Conservation (phyloP, 1,139 yeast genomes). For the Suhomyces terraborum region DNA sequence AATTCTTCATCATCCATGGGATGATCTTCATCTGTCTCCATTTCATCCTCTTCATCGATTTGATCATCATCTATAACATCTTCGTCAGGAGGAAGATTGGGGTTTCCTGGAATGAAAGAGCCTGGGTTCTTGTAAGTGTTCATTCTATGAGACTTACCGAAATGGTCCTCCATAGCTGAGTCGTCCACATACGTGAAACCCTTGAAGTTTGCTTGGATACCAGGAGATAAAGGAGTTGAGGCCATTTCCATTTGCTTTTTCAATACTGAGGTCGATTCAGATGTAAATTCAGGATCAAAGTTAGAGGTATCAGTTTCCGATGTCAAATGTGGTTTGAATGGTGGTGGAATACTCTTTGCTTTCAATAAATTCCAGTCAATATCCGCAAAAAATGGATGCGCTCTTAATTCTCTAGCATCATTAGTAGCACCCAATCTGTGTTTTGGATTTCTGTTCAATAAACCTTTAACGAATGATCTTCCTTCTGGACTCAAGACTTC, state of each 20-base stretch:
- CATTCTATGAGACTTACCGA: conserved; percentile 49
- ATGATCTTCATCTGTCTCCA: conserved; percentile 54
- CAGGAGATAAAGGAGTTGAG: conserved; percentile 87
- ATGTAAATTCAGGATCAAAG: conserved; percentile 96
- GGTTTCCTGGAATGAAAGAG: conserved; percentile 76
- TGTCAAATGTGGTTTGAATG: conserved; percentile 89
- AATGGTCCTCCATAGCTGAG: conserved; percentile 87
- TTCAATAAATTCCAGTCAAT: conserved; percentile 83
- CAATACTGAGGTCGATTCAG: conserved; percentile 80
- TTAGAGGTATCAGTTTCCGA: conserved; percentile 94
- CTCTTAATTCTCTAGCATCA: conserved; percentile 89
- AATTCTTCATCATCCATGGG: conserved; percentile 65
- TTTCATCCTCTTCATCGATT: conserved; percentile 58
- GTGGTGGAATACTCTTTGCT: conserved; percentile 90
- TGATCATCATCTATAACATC: conserved; percentile 78
- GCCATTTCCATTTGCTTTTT: conserved; percentile 66
- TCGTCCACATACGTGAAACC: conserved; percentile 97
- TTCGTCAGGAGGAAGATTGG: conserved; percentile 78
- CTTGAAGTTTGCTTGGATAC: conserved; percentile 91
- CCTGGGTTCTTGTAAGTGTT: conserved; percentile 61
- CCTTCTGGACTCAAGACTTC: conserved; percentile 92
- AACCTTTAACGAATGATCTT: conserved; percentile 89
- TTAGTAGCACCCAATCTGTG: conserved; percentile 89
- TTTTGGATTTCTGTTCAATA: conserved; percentile 90
- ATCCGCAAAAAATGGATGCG: conserved; percentile 88